phyloP scores from a whole-genome alignment of 2,329 filamentous ascomycete genomes.

The Pseudomassariella vexata region DNA sequence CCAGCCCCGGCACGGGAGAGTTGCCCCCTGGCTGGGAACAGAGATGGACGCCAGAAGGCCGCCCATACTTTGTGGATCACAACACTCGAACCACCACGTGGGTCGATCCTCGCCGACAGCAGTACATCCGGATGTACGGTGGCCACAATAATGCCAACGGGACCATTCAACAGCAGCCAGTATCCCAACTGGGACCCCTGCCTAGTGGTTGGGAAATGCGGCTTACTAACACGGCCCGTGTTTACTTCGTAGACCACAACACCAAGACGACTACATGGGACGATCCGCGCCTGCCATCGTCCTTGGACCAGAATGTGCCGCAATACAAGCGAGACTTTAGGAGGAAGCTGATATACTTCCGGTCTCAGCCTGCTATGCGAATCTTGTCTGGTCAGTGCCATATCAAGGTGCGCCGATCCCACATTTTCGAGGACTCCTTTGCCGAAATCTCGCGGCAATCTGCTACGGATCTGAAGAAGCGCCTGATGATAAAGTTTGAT shows the following conservation, averaged over 20 bases:
- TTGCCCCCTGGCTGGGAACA: constrained; percentile 96
- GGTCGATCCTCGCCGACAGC: constrained; percentile 94
- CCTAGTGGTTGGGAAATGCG: constrained; percentile 99
- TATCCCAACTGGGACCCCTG: constrained; percentile 89
- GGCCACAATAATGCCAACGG: constrained; percentile 81
- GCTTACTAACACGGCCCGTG: constrained; percentile 91
- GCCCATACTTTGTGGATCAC: constrained; percentile 96
- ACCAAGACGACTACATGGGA: constrained; percentile 99
- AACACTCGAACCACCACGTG: constrained; percentile 97
- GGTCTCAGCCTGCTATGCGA: constrained; percentile 91
- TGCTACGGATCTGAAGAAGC: constrained; percentile 93
- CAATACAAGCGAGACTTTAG: constrained; percentile 99
- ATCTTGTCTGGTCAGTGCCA: constrained; percentile 96
- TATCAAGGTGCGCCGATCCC: constrained; percentile 91
- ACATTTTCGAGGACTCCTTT: constrained; percentile 98
- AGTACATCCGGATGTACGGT: constrained; percentile 96
- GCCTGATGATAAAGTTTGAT: constrained; percentile 99
- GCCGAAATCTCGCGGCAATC: constrained; percentile 97
- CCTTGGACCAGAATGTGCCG: constrained; percentile 93
- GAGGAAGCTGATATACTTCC: constrained; percentile 97
- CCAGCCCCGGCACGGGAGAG: constrained; percentile 89
- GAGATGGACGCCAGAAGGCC: constrained; percentile 87
- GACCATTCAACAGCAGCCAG: constrained; percentile 92
- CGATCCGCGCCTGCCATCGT: constrained; percentile 89
- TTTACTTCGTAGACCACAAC: constrained; percentile 99